phyloP scores from a whole-genome alignment of 2,329 filamentous ascomycete genomes.

The Xylaria multiplex region DNA sequence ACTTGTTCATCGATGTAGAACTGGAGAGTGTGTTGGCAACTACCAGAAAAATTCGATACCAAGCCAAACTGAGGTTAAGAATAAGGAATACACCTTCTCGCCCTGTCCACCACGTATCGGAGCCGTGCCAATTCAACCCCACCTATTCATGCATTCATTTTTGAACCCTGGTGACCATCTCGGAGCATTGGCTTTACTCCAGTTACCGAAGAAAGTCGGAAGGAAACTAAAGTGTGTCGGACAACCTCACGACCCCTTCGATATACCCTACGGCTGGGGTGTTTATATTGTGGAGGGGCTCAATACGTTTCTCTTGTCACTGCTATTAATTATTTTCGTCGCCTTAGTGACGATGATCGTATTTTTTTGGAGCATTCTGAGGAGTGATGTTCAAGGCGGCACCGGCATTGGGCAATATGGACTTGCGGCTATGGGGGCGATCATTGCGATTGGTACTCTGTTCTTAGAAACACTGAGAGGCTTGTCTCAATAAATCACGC shows the following conservation, averaged over 20 bases:
- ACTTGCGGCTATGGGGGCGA: conserved; percentile 15
- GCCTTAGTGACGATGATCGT: conserved; percentile 20
- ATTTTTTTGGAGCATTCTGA: conserved; percentile 17
- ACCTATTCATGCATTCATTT: conserved; percentile 42
- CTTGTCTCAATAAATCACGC: background rate
- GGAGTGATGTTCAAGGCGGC: conserved; percentile 24
- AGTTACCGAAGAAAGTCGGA: conserved; percentile 19
- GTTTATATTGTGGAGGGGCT: conserved; percentile 21
- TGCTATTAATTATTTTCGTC: background rate
- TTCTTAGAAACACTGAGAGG: conserved; percentile 2
- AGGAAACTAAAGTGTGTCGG: conserved; percentile 5
- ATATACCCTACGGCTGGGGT: conserved; percentile 22
- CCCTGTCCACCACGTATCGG: conserved; percentile 38
- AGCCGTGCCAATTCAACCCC: conserved; percentile 32
- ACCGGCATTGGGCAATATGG: conserved; percentile 33
- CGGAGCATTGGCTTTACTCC: conserved; percentile 20
- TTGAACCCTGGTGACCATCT: conserved; percentile 37
- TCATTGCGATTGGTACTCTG: background rate
- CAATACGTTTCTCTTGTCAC: background rate
- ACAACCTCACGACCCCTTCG: background rate
- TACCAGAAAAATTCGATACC: conserved; percentile 37
- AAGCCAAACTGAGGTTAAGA: conserved; percentile 26
- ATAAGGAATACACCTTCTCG: conserved; percentile 32
- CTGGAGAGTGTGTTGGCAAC: conserved; percentile 36
- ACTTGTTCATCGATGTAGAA: conserved; percentile 32